Conservation (phyloP, 2,329 filamentous ascomycete species). For the Chalara sp. region DNA sequence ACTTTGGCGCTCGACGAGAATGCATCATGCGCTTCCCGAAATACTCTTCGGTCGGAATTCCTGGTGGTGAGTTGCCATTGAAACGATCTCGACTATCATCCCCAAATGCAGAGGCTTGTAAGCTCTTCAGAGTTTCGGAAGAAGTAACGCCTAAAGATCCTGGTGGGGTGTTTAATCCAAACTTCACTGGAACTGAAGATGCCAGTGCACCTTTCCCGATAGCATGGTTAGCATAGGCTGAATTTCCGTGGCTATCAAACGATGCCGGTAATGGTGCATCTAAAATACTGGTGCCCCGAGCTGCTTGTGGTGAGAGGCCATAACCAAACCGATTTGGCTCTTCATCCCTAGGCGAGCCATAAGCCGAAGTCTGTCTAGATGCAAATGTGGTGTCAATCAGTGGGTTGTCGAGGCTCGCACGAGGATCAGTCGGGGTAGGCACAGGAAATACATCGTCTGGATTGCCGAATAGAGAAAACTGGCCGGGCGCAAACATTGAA, state of each 20-base stretch:
- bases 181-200: conserved; percentile 86
- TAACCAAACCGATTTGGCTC: conserved; percentile 55
- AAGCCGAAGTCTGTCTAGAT: conserved; percentile 51
- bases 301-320: conserved; percentile 69
- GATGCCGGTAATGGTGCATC: conserved; percentile 90
- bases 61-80: conserved; percentile 37
- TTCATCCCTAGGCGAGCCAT: conserved; percentile 78
- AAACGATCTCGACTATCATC: conserved; percentile 55
- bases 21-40: conserved; percentile 67
- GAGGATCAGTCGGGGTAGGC: conserved; percentile 10
- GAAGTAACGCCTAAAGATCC: conserved; percentile 61
- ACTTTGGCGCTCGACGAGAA: conserved; percentile 59
- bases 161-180: conserved; percentile 80
- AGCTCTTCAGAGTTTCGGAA: conserved; percentile 56
- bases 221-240: conserved; percentile 73
- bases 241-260: conserved; percentile 93
- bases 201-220: conserved; percentile 71
- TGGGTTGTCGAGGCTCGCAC: conserved; percentile 45
- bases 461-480: conserved; percentile 38
- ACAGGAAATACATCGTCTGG: conserved; percentile 47
- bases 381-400: conserved; percentile 48
- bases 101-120: conserved; percentile 63
- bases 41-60: conserved; percentile 46
- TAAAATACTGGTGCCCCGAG: conserved; percentile 74
- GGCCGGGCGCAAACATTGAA: conserved; percentile 27